Base-by-base conservation (phyloP, 768 basidiomycete species). In the Lactifluus hygrophoroides region DNA sequence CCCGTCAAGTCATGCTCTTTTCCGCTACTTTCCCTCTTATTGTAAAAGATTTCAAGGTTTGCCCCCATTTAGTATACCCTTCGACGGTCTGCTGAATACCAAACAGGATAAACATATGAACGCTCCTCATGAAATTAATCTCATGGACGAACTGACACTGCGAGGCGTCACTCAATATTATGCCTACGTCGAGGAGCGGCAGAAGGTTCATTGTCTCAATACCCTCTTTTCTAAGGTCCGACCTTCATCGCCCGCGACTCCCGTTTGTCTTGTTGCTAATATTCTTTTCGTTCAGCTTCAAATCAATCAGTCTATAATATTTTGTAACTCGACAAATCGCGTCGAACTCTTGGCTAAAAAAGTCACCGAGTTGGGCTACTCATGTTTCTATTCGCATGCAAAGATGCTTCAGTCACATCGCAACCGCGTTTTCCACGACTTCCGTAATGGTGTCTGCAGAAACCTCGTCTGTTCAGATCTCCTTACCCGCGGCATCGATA, bases 231-330 rank as follows among this genome's bases (percentile, higher is more conserved):
- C 93, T 67, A 97, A 97, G 81, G 94, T 93, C 54, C 58, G 76
- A 50, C 32, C 7, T 32, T 6, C 14, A 35, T 34, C 8, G 17
- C 30, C 38, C 23, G 14, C n/a, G n/a, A n/a, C n/a, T 53, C 0
- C 34, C 25, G 25, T 43, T 27, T 46, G 11, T 16, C 34, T 13
- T 28, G 57, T 51, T 32, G 48, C 58, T 61, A 30, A 64, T 50
- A 40, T 40, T 43, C 10, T 34, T 40, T 42, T 47, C 57, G 37
- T 57, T 13, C 70, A 97, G 92, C 84, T 99, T 51, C 95, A 98
- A 94, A 99, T 99, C 79, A 99, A 99, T 76, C 95, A 99, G 76
- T 97, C 95, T 59, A 98, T 99, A 75, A 99, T 99, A 70, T 99
- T 99, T 76, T 99, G 95, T 76, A 99, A 99, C 80, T 97, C 95